These are phyloP conservation scores for Xylaria polymorpha DNA, from an alignment of 2,329 filamentous ascomycete species.

Conservation along the genomic window DNA sequence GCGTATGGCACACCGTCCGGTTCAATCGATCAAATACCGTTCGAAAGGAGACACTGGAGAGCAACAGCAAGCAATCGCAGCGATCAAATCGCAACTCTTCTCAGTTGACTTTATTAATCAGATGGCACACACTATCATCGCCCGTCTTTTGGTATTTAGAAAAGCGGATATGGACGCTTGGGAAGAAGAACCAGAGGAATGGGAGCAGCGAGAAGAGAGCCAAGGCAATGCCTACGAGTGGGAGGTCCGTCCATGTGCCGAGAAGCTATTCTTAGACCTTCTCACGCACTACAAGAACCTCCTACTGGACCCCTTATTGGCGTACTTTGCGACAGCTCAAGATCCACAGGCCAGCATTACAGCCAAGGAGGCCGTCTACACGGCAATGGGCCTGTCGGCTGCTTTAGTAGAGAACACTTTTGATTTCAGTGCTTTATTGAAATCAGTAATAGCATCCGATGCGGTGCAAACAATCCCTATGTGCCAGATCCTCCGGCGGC, in stretches of 20 bases:
- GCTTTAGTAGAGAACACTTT: conserved; percentile 78
- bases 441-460: conserved; percentile 80
- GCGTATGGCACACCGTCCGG: conserved; percentile 84
- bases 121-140: conserved; percentile 86
- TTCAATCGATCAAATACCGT: conserved; percentile 85
- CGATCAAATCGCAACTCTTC: conserved; percentile 79
- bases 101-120: conserved; percentile 80
- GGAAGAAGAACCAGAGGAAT: conserved; percentile 95
- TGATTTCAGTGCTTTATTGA: conserved; percentile 85
- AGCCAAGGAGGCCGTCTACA: conserved; percentile 94
- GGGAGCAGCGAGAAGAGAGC: conserved; percentile 90
- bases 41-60: conserved; percentile 80
- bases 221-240: conserved; percentile 90
- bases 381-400: conserved; percentile 87
- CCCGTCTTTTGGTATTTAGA: conserved; percentile 88
- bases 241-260: conserved; percentile 89
- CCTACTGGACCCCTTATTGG: conserved; percentile 80
- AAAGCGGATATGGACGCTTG: conserved; percentile 87
- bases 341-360: conserved; percentile 75
- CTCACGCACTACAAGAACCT: conserved; percentile 88
- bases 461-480: conserved; percentile 71
- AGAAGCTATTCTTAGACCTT: conserved; percentile 92
- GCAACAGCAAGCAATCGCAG: conserved; percentile 73
- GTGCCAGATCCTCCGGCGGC: conserved; percentile 85
- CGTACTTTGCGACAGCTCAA: conserved; percentile 84